Conservation (phyloP, 345 rosid species). For the Arabis hirsuta region DNA sequence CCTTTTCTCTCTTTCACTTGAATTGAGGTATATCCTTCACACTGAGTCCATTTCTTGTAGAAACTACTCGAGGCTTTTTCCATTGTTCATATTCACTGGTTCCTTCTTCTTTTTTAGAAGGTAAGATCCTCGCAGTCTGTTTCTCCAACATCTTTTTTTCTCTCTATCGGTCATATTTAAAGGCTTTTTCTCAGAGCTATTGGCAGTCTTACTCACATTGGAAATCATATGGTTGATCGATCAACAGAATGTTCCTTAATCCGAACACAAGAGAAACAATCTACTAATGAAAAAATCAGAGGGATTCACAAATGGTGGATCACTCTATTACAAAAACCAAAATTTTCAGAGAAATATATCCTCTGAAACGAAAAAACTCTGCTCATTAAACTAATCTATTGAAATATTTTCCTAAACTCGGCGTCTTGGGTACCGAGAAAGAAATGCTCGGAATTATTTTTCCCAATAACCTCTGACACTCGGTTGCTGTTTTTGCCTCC, state of each 20-base stretch:
- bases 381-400: constrained; percentile 51
- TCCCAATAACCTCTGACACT: constrained; percentile 73
- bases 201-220: constrained; percentile 68
- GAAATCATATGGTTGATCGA: constrained; percentile 75
- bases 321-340: not conserved
- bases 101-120: constrained; percentile 34
- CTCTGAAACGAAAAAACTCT: constrained; percentile 1
- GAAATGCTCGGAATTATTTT: constrained; percentile 70
- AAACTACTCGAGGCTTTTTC: constrained; percentile 32
- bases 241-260: constrained; percentile 71
- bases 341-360: not conserved
- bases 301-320: not conserved
- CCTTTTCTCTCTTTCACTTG: constrained; percentile 87
- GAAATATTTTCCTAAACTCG: constrained; percentile 67
- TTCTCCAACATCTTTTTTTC: constrained; percentile 56
- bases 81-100: constrained; percentile 47
- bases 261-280: constrained; percentile 81
- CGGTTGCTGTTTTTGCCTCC: constrained; percentile 60
- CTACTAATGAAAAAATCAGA: constrained; percentile 53
- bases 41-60: constrained; percentile 44
- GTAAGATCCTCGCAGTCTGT: constrained; percentile 48
- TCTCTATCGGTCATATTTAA: constrained; percentile 52
- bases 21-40: constrained; percentile 73
- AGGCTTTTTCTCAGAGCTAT: constrained; percentile 64
- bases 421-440: constrained; percentile 87